Percentiles rank a stretch among this genome's conserved stretches.
Conservation (phyloP, 2,329 filamentous ascomycete genomes). For the Sarocladium oryzae region DNA sequence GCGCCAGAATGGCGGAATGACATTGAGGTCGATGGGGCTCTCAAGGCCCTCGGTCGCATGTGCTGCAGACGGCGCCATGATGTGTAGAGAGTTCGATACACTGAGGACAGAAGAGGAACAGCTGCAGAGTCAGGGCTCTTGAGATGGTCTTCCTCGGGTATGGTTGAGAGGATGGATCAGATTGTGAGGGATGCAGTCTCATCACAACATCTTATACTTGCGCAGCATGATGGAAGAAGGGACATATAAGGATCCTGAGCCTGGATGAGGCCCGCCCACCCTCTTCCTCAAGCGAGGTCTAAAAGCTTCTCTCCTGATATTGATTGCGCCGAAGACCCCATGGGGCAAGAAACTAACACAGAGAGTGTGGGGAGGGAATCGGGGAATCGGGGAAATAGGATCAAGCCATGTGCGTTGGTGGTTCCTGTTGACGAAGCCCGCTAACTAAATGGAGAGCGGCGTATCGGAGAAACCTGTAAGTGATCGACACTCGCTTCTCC, state of each 20-base stretch:
- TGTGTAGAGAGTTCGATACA: background rate
- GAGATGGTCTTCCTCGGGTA: background rate
- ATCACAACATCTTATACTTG: slow-evolving; percentile 3
- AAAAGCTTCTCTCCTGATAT: background rate
- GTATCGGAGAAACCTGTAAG: background rate
- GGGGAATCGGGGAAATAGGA: slow-evolving; percentile 12
- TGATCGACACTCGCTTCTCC: background rate
- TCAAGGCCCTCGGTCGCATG: slow-evolving; percentile 23
- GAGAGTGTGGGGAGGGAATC: background rate
- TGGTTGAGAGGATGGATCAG: background rate
- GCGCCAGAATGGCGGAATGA: slow-evolving; percentile 27
- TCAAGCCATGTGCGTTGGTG: background rate
- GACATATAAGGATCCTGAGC: background rate
- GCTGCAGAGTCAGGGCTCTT: background rate
- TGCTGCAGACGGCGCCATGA: slow-evolving; percentile 28
- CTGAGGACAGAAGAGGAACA: background rate
- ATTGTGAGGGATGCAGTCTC: background rate
- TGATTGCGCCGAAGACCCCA: slow-evolving; percentile 1
- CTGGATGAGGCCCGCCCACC: background rate
- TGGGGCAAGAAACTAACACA: background rate
- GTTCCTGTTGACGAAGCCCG: background rate
- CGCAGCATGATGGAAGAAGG: background rate
- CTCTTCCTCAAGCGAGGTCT: background rate
- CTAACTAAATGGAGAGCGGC: background rate
- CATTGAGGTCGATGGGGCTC: slow-evolving; percentile 24